A percentile compares a stretch with the other conserved stretches of the same genome.
phyloP scores from a whole-genome alignment of 805 yeast genomes.

The Candida multigemmis region DNA sequence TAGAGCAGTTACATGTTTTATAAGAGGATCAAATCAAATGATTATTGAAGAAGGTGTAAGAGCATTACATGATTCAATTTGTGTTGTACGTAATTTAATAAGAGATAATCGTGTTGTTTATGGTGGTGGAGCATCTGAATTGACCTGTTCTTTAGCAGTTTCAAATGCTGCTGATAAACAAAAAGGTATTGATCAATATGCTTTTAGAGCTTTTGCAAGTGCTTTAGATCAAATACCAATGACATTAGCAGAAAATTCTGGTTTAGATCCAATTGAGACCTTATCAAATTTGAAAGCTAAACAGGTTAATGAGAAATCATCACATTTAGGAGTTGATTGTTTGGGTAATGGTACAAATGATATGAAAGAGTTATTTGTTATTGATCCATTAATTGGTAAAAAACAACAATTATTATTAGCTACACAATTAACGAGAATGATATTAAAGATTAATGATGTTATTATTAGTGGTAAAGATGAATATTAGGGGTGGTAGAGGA shows the following conservation, averaged over 20 bases:
- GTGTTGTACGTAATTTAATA: constrained; percentile 94
- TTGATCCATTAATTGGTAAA: constrained; percentile 96
- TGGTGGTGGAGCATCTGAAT: constrained; percentile 99
- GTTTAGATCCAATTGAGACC: constrained; percentile 88
- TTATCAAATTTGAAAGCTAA: constrained; percentile 75
- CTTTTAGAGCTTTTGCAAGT: constrained; percentile 87
- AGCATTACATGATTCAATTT: constrained; percentile 91
- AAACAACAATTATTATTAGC: constrained; percentile 93
- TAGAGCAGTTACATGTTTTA: constrained; percentile 84
- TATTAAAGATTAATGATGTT: constrained; percentile 92
- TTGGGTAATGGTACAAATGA: constrained; percentile 81
- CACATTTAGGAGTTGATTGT: constrained; percentile 89
- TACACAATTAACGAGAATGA: constrained; percentile 96
- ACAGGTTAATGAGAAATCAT: constrained; percentile 64
- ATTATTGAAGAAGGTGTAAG: constrained; percentile 95
- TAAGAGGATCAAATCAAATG: constrained; percentile 96
- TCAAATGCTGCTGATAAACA: constrained; percentile 87
- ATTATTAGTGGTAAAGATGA: constrained; percentile 83
- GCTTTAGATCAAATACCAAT: constrained; percentile 91
- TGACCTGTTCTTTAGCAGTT: constrained; percentile 86
- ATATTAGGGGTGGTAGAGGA: too few relatives aligned
- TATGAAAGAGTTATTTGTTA: constrained; percentile 90
- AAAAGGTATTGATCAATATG: constrained; percentile 95
- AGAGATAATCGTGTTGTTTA: constrained; percentile 92
- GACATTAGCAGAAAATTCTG: constrained; percentile 95